These are phyloP conservation scores for Cladophialophora chaetospira DNA, from an alignment of 2,329 filamentous ascomycete genomes.

Conservation along the genomic window DNA sequence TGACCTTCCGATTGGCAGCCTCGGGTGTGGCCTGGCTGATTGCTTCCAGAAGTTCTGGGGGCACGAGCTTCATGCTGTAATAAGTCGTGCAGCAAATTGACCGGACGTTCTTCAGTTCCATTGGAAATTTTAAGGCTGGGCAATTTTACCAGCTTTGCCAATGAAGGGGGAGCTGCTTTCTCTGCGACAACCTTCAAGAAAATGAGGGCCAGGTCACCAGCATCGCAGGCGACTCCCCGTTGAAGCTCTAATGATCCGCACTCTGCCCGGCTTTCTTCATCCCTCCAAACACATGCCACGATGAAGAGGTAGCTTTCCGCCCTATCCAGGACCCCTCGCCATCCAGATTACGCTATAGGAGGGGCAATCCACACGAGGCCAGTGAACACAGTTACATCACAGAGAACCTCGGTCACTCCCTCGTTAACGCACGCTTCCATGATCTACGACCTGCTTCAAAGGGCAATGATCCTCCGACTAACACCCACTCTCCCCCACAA, in stretches of 20 bases:
- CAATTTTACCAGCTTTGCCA: not conserved
- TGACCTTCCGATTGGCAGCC: not conserved
- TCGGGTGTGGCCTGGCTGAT: not conserved
- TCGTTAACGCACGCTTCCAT: not conserved
- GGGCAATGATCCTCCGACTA: constrained; percentile 16
- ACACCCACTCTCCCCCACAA: constrained; percentile 11
- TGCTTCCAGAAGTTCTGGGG: not conserved
- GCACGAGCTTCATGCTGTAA: no score
- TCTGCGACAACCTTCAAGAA: not conserved
- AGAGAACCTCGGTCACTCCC: not conserved
- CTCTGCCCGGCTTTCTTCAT: not conserved
- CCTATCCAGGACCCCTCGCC: not conserved
- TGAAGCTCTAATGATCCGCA: no score
- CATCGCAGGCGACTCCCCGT: no score
- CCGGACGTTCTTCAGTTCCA: not conserved
- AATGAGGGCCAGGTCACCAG: no score
- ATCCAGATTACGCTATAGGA: not conserved
- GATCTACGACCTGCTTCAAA: constrained; percentile 19
- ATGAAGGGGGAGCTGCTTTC: not conserved
- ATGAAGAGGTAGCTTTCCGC: not conserved
- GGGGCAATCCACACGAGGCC: not conserved
- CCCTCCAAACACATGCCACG: not conserved
- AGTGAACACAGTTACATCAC: constrained; percentile 8
- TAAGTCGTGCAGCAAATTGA: not conserved
- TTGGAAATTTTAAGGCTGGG: not conserved